Evolutionary conservation across 2,329 filamentous ascomycete genomes (phyloP), one percentile per base, ranked within the genome.

Genomic region (Periconia digitata): DNA sequence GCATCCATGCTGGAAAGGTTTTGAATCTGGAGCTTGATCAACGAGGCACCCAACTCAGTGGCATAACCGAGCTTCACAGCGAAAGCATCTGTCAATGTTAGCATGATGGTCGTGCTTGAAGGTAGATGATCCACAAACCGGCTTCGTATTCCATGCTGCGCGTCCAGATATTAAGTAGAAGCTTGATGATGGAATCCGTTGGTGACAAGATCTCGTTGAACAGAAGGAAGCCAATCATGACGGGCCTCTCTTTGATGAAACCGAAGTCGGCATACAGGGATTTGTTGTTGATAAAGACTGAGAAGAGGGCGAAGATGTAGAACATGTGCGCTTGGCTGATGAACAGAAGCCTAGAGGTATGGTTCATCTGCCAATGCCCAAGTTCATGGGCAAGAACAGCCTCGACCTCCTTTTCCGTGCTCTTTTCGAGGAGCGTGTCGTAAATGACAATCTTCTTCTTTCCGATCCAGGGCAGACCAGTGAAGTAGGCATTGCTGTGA

Each of bases 381-480:
- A 99, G 83, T 74, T 99, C 94, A 71, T 99, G 94, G 29, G 90
- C 92, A 45, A 99, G 79, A 44, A 99, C 92, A 57, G 94, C 92
- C 50, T 96, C 90, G 35, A 99, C 92, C 74, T 99, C 94, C 66
- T 94, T 82, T 3, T 89, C 85, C 54, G 92, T 85, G 71, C 88
- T 94, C 83, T 97, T 96, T 74, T 96, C 92, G 54, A 99, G 91
- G 55, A 99, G 76, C 5, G 95, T 99, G 70, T 99, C 94, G 71
- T 96, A 99, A 68, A 99, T 95, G 66, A 99, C 94, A 77, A 99
- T 99, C 78, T 97, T 95, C 83, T 97, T 97, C 83, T 96, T 96
- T 39, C 66, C 66, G 36, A 70, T 66, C 92, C 92, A 99, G 36
- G 94, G 94, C 47, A 99, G 83, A 51, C 94, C 94, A 63, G 95